These are phyloP conservation scores for Chlamydomonas schloesseri DNA, from an alignment of 139 green algal species.

Conservation along the genomic window DNA sequence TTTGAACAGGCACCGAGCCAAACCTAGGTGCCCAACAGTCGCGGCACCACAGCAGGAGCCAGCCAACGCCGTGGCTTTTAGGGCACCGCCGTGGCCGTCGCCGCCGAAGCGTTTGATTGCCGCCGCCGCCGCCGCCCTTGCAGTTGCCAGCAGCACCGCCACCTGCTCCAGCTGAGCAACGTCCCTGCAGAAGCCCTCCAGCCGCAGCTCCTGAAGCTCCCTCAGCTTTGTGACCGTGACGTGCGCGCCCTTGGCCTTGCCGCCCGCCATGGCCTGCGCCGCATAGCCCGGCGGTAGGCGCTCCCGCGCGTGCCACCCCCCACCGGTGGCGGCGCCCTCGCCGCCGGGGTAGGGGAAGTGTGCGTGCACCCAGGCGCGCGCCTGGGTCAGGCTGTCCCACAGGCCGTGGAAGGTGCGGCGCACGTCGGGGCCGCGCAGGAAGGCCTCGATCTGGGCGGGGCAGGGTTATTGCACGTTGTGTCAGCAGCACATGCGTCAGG, in stretches of 20 bases:
- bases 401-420: not conserved
- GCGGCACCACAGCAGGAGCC: too few relatives aligned
- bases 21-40: too few relatives aligned
- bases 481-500: too few relatives aligned
- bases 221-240: too few relatives aligned
- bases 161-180: not conserved
- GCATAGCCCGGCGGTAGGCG: not conserved
- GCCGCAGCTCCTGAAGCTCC: too few relatives aligned
- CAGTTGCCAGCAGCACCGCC: not conserved
- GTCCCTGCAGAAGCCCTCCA: not conserved
- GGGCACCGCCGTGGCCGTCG: too few relatives aligned
- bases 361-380: not conserved
- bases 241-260: not conserved
- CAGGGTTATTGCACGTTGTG: too few relatives aligned
- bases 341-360: not conserved
- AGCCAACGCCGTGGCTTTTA: too few relatives aligned
- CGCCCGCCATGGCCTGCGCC: not conserved
- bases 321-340: too few relatives aligned
- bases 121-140: not conserved
- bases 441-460: not conserved
- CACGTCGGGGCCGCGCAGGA: slow-evolving; percentile 1
- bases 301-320: not conserved
- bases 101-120: too few relatives aligned
- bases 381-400: not conserved
- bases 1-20: too few relatives aligned